A percentile compares a stretch with the other conserved stretches of the same genome.
These are phyloP conservation scores for Cyberlindnera maritima DNA, from an alignment of 805 yeast species.

Conservation along the genomic window DNA sequence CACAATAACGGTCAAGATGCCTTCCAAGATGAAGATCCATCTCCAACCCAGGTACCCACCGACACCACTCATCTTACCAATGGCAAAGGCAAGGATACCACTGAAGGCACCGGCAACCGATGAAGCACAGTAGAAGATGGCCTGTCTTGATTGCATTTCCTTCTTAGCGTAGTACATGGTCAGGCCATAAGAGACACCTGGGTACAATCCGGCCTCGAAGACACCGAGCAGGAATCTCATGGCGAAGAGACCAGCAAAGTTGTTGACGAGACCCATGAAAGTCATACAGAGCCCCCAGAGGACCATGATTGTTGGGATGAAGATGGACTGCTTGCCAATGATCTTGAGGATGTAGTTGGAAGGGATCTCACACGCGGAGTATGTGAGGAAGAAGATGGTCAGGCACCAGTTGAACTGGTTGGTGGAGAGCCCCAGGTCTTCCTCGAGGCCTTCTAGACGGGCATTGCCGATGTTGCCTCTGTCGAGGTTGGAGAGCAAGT, in stretches of 20 bases:
- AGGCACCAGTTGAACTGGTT: constrained; percentile 17
- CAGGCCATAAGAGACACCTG: constrained; percentile 22
- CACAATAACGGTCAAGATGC: constrained; percentile 15
- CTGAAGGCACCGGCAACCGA: constrained; percentile 26
- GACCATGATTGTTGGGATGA: constrained; percentile 15
- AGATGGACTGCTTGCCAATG: constrained; percentile 13
- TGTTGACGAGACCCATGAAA: constrained; percentile 19
- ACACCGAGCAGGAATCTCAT: constrained; percentile 16
- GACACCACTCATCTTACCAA: constrained; percentile 23
- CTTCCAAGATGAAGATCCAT: constrained; percentile 25
- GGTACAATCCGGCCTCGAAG: constrained; percentile 19
- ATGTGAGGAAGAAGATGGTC: constrained; percentile 19
- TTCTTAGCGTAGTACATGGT: constrained; percentile 26
- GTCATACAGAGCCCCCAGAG: constrained; percentile 18
- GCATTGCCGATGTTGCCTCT: constrained; percentile 8
- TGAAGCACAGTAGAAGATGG: constrained; percentile 21
- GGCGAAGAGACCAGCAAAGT: constrained; percentile 14
- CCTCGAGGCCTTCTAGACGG: background rate
- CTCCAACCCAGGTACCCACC: constrained; percentile 19
- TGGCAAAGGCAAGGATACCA: constrained; percentile 24
- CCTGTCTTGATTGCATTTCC: constrained; percentile 25
- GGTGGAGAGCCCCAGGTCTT: constrained; percentile 11
- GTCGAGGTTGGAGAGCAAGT: constrained; percentile 20
- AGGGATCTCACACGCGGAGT: constrained; percentile 18
- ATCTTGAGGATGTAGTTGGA: constrained; percentile 18